Evolutionary conservation across 192 early-diverging fungal genomes (phyloP).

Genomic region (Oehlia diaphana): DNA sequence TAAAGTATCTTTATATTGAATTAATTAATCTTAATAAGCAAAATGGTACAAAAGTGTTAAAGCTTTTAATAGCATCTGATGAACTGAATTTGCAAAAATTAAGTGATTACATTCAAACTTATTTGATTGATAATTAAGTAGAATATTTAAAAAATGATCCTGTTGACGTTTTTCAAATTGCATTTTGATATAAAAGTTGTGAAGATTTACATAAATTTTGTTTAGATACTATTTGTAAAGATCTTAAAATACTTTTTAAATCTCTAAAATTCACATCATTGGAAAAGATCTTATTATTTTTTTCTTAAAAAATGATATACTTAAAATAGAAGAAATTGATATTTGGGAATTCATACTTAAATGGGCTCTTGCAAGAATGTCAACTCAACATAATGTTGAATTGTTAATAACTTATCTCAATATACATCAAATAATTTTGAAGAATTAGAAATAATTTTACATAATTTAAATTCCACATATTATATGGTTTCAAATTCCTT

Average conservation of each 20-base stretch:
- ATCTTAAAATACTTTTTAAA: neutral
- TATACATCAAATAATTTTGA: neutral
- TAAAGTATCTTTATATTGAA: too few relatives aligned
- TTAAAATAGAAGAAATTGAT: neutral
- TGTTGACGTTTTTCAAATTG: neutral
- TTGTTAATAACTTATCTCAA: neutral
- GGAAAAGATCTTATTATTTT: neutral
- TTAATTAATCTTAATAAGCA: too few relatives aligned
- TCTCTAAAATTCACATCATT: neutral
- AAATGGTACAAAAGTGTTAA: neutral
- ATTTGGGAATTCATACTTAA: neutral
- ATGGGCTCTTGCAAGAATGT: neutral
- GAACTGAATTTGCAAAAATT: neutral
- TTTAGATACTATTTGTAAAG: neutral
- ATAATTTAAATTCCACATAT: neutral
- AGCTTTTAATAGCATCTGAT: neutral
- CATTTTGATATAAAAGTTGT: neutral
- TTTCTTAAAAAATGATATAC: neutral
- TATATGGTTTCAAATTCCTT: neutral
- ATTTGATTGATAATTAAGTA: neutral
- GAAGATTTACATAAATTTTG: neutral
- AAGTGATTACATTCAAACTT: neutral
- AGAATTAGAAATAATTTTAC: neutral
- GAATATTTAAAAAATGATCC: neutral
- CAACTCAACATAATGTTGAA: neutral